Evolutionary conservation across 139 green algal species (phyloP).

Genomic region (Tetraselmis chui): DNA sequence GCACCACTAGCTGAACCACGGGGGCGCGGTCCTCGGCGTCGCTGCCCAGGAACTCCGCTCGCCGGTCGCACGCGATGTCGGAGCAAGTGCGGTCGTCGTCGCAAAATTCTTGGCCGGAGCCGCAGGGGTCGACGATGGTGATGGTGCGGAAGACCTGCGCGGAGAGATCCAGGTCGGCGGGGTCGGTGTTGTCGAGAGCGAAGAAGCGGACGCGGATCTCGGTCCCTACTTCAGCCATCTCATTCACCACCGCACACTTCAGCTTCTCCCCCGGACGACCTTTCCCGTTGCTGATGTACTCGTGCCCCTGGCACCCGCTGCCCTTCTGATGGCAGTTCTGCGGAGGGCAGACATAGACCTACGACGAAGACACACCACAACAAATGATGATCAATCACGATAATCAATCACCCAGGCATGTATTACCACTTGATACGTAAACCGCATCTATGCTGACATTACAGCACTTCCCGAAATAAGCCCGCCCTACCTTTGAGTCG

Average conservation of each 20-base stretch:
- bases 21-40: background rate
- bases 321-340: background rate
- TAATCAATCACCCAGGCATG: no score
- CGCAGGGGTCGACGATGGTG: background rate
- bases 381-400: no score
- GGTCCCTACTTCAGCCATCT: background rate
- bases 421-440: no score
- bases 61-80: background rate
- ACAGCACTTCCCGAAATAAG: no score
- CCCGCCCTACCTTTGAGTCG: no score
- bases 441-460: no score
- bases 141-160: background rate
- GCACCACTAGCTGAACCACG: background rate
- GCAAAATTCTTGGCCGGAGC: background rate
- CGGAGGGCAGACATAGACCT: background rate
- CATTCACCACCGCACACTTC: background rate
- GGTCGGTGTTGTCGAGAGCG: background rate
- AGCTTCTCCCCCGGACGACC: background rate
- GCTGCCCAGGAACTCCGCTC: background rate
- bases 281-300: background rate
- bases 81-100: background rate
- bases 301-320: background rate
- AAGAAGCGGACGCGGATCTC: background rate
- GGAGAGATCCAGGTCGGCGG: background rate
- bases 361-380: no score